Percentiles rank a stretch among this genome's conserved stretches.
Evolutionary conservation across 768 basidiomycete genomes (phyloP).

Genomic region (Pleurotus eryngii): DNA sequence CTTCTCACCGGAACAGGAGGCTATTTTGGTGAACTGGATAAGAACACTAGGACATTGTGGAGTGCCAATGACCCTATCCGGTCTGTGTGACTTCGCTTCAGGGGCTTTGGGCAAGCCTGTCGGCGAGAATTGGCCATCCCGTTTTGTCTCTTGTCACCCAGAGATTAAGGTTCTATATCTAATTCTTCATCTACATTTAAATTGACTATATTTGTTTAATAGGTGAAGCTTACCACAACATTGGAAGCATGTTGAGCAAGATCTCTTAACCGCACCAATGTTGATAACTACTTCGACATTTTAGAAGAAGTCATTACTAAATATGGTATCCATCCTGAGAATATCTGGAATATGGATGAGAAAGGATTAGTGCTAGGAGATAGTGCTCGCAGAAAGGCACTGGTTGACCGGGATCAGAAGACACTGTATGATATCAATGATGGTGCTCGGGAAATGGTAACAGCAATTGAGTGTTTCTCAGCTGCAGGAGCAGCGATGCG

Average conservation of each 20-base stretch:
- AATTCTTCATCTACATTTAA: background rate
- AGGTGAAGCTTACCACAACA: constrained; percentile 13
- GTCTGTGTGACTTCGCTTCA: background rate
- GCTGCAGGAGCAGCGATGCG: constrained; percentile 27
- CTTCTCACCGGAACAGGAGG: background rate
- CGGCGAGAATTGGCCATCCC: background rate
- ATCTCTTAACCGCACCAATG: constrained; percentile 27
- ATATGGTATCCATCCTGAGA: constrained; percentile 21
- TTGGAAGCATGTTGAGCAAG: constrained; percentile 15
- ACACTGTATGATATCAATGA: constrained; percentile 18
- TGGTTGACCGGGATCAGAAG: constrained; percentile 17
- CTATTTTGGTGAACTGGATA: background rate
- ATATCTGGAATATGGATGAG: constrained; percentile 30
- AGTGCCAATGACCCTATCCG: background rate
- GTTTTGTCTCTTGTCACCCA: constrained; percentile 1
- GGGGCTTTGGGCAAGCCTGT: background rate
- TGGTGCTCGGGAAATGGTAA: constrained; percentile 36
- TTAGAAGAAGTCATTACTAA: constrained; percentile 19
- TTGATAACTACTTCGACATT: constrained; percentile 23
- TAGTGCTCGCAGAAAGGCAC: constrained; percentile 12
- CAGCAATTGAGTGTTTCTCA: constrained; percentile 35
- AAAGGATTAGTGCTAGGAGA: constrained; percentile 25
- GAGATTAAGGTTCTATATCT: background rate
- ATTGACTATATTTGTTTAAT: background rate
- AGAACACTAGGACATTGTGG: background rate